Evolutionary conservation across 2,329 filamentous ascomycete genomes (phyloP), one percentile per base, ranked within the genome.

Genomic region (Trematosphaeria pertusa): DNA sequence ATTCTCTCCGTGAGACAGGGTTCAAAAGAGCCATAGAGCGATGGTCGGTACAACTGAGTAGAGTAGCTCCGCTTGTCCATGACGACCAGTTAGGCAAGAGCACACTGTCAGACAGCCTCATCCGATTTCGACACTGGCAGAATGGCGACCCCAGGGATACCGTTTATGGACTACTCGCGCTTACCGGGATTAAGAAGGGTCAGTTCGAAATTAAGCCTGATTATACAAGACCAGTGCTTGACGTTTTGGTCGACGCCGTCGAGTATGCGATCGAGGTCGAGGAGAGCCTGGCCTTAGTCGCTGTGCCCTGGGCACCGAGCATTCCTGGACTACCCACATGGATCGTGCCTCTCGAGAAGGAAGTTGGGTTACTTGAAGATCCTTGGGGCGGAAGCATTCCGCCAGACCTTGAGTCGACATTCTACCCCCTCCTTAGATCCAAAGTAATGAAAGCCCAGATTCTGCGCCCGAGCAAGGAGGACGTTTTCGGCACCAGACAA

Each of bases 121-220:
- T 18, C 14, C 3, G 7, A 8, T 34, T 34, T n/a, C 32, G 32
- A 34, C 6, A 17, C 6, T 34, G 32, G 32, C 32, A 7, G 4
- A 34, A 34, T 18, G 32, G 14, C 9, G 37, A 41, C 14, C 37
- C 37, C 6, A 20, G 17, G 18, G 37, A 41, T 32, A 41, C 22
- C 5, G 26, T 41, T 4, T 41, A 41, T 24, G 24, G 11, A 11
- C 22, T 41, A 12, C 37, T 41, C 5, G 10, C 24, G 8, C 22
- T 45, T 12, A 20, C 19, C 18, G 9, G 20, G 3, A 7, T 17
- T 11, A 2, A 34, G 19, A 9, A 34, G 11, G 8, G 7, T 17
- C 4, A 12, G 4, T 10, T 34, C 9, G 8, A 3, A 9, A 18
- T 34, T n/a, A 18, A 34, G n/a, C n/a, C n/a, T n/a, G n/a, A n/a